Conservation (phyloP, 306 rosid genomes). For the Pterocarpus macrocarpus region DNA sequence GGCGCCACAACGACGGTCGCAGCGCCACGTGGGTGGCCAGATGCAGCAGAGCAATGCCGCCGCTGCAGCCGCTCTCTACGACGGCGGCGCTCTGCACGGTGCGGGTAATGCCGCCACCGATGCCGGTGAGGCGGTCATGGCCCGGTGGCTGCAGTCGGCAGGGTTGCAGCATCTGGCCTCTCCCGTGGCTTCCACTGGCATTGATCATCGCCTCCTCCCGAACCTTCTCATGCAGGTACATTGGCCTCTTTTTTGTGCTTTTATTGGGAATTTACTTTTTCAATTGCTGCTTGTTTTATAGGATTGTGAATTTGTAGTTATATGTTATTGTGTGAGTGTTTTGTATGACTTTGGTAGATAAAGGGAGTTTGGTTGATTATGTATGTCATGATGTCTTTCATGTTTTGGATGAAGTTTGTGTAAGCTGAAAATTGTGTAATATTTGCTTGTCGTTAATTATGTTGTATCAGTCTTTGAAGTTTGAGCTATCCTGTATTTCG, state of each 20-base stretch:
- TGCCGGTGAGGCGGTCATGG: slow-evolving; percentile 99
- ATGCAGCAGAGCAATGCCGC: slow-evolving; percentile 98
- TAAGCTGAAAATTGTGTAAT: background rate
- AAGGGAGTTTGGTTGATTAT: slow-evolving; percentile 21
- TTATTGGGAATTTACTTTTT: background rate
- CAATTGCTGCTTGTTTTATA: slow-evolving; percentile 22
- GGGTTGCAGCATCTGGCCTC: slow-evolving; percentile 99
- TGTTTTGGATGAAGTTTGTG: slow-evolving; percentile 25
- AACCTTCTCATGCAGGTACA: slow-evolving; percentile 93
- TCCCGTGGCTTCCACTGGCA: slow-evolving; percentile 79
- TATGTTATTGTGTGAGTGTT: background rate
- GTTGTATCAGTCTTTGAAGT: slow-evolving; percentile 35
- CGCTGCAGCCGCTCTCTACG: slow-evolving; percentile 84
- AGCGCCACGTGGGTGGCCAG: slow-evolving; percentile 99
- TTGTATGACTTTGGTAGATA: background rate
- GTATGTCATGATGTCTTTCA: slow-evolving; percentile 24
- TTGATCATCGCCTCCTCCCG: slow-evolving; percentile 92
- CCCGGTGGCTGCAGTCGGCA: slow-evolving; percentile 99
- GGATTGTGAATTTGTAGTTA: background rate
- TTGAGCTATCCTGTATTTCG: slow-evolving; percentile 25
- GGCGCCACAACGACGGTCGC: slow-evolving; percentile 99
- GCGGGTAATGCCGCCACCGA: slow-evolving; percentile 66
- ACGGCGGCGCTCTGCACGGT: slow-evolving; percentile 71
- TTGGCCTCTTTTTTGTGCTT: background rate
- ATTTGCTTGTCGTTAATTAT: slow-evolving; percentile 14